Base-by-base conservation (phyloP, 1,284 basidiomycete genomes). In the Wolfiporia cocos region DNA sequence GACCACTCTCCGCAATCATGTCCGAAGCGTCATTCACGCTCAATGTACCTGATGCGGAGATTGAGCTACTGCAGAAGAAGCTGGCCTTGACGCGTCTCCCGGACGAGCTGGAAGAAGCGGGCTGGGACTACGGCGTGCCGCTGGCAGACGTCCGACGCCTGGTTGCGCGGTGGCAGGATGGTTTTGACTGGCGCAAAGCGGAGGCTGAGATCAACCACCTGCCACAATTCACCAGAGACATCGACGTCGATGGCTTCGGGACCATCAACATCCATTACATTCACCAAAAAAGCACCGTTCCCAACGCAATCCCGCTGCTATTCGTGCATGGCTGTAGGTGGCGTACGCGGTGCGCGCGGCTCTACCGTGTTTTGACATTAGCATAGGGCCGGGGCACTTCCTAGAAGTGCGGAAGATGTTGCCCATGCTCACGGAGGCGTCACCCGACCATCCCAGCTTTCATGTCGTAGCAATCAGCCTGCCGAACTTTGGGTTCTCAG, bases 251-350 rank as follows among this genome's bases (percentile, higher is more conserved):
- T 1, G 68, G 65, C 0, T 63, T 64, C 47, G 70, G 67, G 11
- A 50, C 51, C 19, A 51, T 76, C 43, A 68, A 67, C 39, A 58
- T 76, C 3, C 73, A 78, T 47, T 76, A 73, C 44, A 62, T 76
- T 9, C 71, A 78, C 54, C 61, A 71, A 58, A 59, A 57, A 48
- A 74, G 73, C 50, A 41, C 44, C 14, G 50, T 61, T 3, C 53
- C 56, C 36, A 56, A 56, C 18, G 73, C 74, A 0, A 67, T 77
- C 21, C 74, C 74, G 5, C 49, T 77, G 22, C 52, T 76, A 6
- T 76, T 76, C 46, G 65, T 74, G 11, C 74, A 77, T 54, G 74
- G 74, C 15, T 77, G 73, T 73, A 43, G 48, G 69, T 65, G 18
- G 32, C 19, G 5, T 20, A 20, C 34, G 12, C 14, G 29, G 2